Percentiles rank a stretch among this genome's conserved stretches.
Evolutionary conservation across 2,329 filamentous ascomycete species (phyloP).

Genomic region (Chaetomium globosum): DNA sequence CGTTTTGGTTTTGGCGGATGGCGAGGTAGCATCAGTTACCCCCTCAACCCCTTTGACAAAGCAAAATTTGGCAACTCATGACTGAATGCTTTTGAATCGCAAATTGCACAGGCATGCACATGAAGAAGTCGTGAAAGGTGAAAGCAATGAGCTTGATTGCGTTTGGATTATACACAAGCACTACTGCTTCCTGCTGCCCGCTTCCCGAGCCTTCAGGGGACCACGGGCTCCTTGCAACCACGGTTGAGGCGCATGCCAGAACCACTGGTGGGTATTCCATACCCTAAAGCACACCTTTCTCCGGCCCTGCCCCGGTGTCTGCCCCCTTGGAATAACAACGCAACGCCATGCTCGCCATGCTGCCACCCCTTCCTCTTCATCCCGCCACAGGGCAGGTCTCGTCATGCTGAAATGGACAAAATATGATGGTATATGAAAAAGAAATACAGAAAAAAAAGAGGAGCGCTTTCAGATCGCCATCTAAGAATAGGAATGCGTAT

Average conservation of each 20-base stretch:
- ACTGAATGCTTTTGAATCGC: background rate
- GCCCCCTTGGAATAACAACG: slow-evolving; percentile 3
- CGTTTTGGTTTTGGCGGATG: slow-evolving; percentile 13
- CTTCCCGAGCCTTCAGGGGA: background rate
- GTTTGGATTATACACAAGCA: slow-evolving; percentile 16
- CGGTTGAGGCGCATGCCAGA: background rate
- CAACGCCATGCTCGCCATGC: slow-evolving; percentile 24
- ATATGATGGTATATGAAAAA: slow-evolving; percentile 22
- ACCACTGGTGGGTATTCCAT: background rate
- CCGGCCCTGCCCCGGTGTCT: background rate
- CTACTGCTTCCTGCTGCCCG: background rate
- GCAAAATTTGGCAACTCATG: background rate
- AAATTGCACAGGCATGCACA: background rate
- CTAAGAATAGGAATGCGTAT: slow-evolving; percentile 16
- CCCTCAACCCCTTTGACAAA: background rate
- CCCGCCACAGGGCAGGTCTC: background rate
- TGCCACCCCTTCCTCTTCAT: background rate
- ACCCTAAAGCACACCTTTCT: background rate
- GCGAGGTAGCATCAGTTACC: background rate
- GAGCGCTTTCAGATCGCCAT: slow-evolving; percentile 5
- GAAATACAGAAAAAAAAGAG: slow-evolving; percentile 17
- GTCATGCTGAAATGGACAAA: slow-evolving; percentile 14
- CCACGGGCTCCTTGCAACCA: background rate
- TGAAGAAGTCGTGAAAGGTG: background rate
- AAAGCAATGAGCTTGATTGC: slow-evolving; percentile 1